Evolutionary conservation across 169 alveolate genomes (phyloP), one percentile per base, ranked within the genome.

Genomic region (Plasmodium coatneyi): DNA sequence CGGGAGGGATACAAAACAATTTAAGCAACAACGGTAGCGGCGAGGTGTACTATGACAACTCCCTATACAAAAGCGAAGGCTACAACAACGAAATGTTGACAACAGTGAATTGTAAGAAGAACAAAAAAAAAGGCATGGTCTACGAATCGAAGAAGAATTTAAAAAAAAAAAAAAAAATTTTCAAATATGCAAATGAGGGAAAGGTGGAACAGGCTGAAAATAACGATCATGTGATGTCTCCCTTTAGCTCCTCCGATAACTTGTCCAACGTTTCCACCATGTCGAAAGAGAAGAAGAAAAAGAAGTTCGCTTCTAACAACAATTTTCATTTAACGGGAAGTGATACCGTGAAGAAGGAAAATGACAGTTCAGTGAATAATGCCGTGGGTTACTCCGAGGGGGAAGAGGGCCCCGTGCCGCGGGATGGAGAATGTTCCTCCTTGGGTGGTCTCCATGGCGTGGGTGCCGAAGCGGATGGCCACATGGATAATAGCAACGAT

Each of bases 161-260:
- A 79, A 87, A 87, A 56, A 87, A 79, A 87, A 87, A 87, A 60
- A 87, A 89, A 79, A 89, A 89, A 79, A 89, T 79, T 60, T 39
- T 89, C 49, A 78, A 89, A 66, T 78, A 32, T 72, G n/a, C 70
- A 36, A 84, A 79, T 89, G 94, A 79, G 25, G 9, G 71, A 56
- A 66, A 89, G 34, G 34, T 36, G 80, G 54, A 89, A 12, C 41
- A 52, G 46, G 5, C 22, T 1, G 93, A 76, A 56, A 84, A 41
- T 84, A 66, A 71, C 43, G 82, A 71, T 25, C 78, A 39, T 30
- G 84, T 66, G 1, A 43, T 52, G 41, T 86, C 93, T 3, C 93
- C 79, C 14, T 16, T 86, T 9, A 74, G 81, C 5, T 86, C 93
- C 6, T 86, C 93, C 3, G 93, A 86, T 25, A 71, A 83, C 36